These are phyloP conservation scores for Leccinum griseonigrum DNA, from an alignment of 1,284 basidiomycete genomes.

Conservation along the genomic window DNA sequence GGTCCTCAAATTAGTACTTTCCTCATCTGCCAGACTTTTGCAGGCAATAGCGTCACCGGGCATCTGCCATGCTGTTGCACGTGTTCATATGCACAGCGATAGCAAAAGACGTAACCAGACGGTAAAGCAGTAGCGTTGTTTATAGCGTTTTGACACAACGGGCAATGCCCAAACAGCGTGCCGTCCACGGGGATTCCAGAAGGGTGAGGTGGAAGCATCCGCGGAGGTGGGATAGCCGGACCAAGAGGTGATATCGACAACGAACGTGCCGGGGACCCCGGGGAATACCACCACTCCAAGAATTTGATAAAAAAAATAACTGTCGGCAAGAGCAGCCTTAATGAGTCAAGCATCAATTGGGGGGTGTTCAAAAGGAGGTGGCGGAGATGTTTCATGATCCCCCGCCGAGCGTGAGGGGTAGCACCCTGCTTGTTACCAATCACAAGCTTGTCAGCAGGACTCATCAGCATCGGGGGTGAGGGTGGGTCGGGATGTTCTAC, in stretches of 20 bases:
- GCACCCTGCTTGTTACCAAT: conserved; percentile 35
- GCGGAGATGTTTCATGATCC: conserved; percentile 42
- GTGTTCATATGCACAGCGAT: conserved; percentile 86
- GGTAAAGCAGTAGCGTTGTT: conserved; percentile 90
- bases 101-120: conserved; percentile 95
- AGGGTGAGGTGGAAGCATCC: conserved; percentile 70
- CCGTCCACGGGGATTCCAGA: conserved; percentile 58
- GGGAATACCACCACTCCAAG: conserved; percentile 99
- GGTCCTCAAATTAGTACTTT: conserved; percentile 73
- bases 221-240: conserved; percentile 73
- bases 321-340: conserved; percentile 83
- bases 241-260: conserved; percentile 58
- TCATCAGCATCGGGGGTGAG: conserved; percentile 3
- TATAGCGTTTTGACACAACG: conserved; percentile 74
- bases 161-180: conserved; percentile 77
- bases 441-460: conserved; percentile 40
- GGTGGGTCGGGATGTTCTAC: conserved; percentile 23
- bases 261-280: conserved; percentile 80
- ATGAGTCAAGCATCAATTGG: conserved; percentile 65
- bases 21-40: conserved; percentile 78
- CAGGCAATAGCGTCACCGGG: conserved; percentile 81
- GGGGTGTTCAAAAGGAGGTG: conserved; percentile 54
- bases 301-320: conserved; percentile 98
- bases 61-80: conserved; percentile 79
- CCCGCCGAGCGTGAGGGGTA: conserved; percentile 33